Conservation (phyloP, 1,284 basidiomycete species). For the Tylopilus orsonianus region DNA sequence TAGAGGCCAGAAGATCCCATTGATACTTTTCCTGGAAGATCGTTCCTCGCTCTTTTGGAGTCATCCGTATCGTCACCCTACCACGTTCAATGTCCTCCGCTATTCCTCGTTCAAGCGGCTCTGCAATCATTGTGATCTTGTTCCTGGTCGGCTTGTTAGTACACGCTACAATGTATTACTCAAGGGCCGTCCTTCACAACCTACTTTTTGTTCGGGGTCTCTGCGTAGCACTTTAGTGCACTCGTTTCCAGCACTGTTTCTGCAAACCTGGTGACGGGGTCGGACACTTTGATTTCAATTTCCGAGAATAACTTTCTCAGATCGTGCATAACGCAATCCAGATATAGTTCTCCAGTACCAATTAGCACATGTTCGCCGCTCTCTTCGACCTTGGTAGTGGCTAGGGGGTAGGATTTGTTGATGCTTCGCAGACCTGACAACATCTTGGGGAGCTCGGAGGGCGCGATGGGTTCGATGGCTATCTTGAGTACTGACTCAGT, state of each 20-base stretch:
- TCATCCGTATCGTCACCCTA: conserved; percentile 89
- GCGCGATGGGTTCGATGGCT: conserved; percentile 96
- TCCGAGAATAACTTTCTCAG: conserved; percentile 90
- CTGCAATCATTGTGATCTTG: conserved; percentile 96
- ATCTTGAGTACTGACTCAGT: conserved; percentile 98
- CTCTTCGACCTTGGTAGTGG: conserved; percentile 96
- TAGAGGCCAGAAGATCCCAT: conserved; percentile 96
- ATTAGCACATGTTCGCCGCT: conserved; percentile 97
- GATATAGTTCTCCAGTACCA: conserved; percentile 95
- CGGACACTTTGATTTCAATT: conserved; percentile 99
- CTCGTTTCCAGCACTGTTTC: conserved; percentile 99
- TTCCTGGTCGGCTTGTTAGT: conserved; percentile 57
- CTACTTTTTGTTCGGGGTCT: conserved; percentile 98
- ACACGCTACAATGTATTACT: conserved; percentile 4
- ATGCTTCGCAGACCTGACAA: conserved; percentile 93
- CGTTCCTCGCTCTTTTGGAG: conserved; percentile 88
- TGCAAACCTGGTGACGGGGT: conserved; percentile 97
- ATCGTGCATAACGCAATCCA: conserved; percentile 98
- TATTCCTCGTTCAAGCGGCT: conserved; percentile 90
- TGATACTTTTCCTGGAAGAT: conserved; percentile 97
- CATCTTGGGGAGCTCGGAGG: conserved; percentile 99
- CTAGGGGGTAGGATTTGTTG: conserved; percentile 96
- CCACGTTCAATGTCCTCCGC: conserved; percentile 94
- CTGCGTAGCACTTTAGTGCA: conserved; percentile 97
- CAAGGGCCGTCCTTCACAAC: conserved; percentile 18